phyloP scores from a whole-genome alignment of 2,329 filamentous ascomycete genomes.

The Metarhizium rileyi region DNA sequence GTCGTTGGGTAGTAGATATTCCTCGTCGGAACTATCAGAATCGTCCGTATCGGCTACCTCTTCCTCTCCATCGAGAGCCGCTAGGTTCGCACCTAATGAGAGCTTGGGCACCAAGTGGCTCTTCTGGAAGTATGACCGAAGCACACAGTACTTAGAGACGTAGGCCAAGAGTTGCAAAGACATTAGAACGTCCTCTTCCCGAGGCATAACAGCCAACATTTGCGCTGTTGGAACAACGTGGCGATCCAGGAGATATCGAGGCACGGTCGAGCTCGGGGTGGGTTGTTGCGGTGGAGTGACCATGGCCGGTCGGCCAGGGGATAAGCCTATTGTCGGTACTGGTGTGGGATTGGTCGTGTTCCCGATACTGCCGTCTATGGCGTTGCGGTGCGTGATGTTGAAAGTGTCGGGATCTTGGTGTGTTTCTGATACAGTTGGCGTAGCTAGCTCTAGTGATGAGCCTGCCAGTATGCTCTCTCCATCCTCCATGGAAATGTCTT shows the following conservation, averaged over 20 bases:
- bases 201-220: slow-evolving; percentile 82
- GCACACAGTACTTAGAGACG: slow-evolving; percentile 96
- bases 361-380: slow-evolving; percentile 75
- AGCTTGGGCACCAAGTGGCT: slow-evolving; percentile 89
- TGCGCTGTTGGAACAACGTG: slow-evolving; percentile 59
- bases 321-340: slow-evolving; percentile 61
- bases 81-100: slow-evolving; percentile 78
- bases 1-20: slow-evolving; percentile 86
- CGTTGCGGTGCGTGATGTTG: slow-evolving; percentile 81
- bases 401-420: slow-evolving; percentile 77
- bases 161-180: slow-evolving; percentile 93
- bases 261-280: slow-evolving; percentile 60
- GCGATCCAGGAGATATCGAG: slow-evolving; percentile 70
- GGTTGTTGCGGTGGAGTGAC: slow-evolving; percentile 67
- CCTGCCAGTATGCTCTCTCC: slow-evolving; percentile 70
- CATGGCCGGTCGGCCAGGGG: slow-evolving; percentile 60
- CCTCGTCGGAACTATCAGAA: slow-evolving; percentile 58
- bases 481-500: slow-evolving; percentile 72
- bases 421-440: slow-evolving; percentile 72
- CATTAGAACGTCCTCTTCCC: slow-evolving; percentile 97
- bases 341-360: slow-evolving; percentile 59
- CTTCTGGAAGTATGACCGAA: slow-evolving; percentile 89
- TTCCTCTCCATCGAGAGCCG: slow-evolving; percentile 65
- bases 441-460: slow-evolving; percentile 62
- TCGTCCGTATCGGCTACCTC: slow-evolving; percentile 32